phyloP scores from a whole-genome alignment of 2,329 filamentous ascomycete genomes.

The Ophiostoma perfectum region DNA sequence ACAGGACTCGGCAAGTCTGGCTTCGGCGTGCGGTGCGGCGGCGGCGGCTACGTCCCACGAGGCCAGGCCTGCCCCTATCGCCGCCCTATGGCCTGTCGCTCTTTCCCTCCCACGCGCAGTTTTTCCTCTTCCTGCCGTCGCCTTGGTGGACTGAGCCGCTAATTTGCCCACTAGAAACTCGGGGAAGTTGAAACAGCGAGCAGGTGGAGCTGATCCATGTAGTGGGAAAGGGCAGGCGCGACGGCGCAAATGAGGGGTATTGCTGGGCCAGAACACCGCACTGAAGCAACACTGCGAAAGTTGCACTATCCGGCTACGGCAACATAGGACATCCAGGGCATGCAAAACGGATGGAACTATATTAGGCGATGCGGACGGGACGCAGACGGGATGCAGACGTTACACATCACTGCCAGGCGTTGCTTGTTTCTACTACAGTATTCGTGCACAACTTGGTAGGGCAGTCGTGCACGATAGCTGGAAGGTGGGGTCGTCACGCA shows the following conservation, averaged over 20 bases:
- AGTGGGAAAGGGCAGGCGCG: slow-evolving; percentile 8
- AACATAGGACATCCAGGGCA: no score
- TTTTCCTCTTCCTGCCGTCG: slow-evolving; percentile 6
- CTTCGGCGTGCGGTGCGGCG: background rate
- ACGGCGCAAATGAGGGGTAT: slow-evolving; percentile 6
- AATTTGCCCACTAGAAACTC: slow-evolving; percentile 1
- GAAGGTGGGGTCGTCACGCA: background rate
- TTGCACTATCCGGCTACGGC: background rate
- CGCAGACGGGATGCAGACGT: no score
- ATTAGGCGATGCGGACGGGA: no score
- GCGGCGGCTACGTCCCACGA: background rate
- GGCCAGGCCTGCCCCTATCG: background rate
- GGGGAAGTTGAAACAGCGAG: slow-evolving; percentile 13
- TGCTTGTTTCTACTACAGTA: no score
- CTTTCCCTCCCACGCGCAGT: background rate
- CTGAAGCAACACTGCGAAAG: background rate
- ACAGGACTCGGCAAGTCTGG: background rate
- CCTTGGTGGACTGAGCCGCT: background rate
- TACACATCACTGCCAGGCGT: no score
- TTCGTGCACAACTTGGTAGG: no score
- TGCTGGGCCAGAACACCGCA: background rate
- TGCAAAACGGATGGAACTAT: no score
- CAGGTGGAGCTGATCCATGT: background rate
- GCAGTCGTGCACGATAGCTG: background rate
- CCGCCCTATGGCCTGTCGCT: background rate